phyloP scores from a whole-genome alignment of 495 filamentous ascomycete genomes.

The Daldinia bambusicola region DNA sequence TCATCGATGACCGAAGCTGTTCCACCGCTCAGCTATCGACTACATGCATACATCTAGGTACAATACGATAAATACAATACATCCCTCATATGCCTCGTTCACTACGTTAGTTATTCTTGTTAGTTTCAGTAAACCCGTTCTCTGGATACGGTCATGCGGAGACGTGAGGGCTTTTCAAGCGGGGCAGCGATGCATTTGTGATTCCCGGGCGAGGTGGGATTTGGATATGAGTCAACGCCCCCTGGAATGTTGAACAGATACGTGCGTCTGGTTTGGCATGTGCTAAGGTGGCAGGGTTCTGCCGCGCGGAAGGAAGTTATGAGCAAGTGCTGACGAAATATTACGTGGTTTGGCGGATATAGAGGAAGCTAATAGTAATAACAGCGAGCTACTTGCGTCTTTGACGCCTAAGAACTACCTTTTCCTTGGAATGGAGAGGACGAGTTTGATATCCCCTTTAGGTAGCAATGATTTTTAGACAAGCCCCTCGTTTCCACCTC shows the following conservation, averaged over 20 bases:
- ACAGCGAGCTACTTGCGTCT: conserved; percentile 30
- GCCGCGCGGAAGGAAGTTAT: conserved; percentile 34
- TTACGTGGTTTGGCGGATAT: conserved; percentile 39
- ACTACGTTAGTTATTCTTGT: conserved; percentile 15
- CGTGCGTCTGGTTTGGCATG: conserved; percentile 35
- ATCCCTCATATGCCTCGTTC: background rate
- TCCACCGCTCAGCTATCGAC: conserved; percentile 24
- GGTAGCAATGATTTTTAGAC: conserved; percentile 36
- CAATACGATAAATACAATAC: no score
- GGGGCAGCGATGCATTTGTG: conserved; percentile 36
- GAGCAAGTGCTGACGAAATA: conserved; percentile 46
- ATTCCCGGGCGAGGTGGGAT: conserved; percentile 44
- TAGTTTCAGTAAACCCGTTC: conserved; percentile 20
- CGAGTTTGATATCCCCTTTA: conserved; percentile 26
- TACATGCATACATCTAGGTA: background rate
- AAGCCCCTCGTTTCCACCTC: conserved; percentile 18
- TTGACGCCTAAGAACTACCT: conserved; percentile 24
- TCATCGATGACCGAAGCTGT: conserved; percentile 21
- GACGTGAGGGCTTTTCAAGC: conserved; percentile 35
- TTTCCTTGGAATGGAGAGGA: conserved; percentile 18
- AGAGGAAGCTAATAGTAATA: conserved; percentile 35
- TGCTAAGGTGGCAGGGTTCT: conserved; percentile 34
- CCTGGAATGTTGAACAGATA: conserved; percentile 15
- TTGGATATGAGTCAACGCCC: conserved; percentile 44
- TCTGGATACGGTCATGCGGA: conserved; percentile 31